Evolutionary conservation across 345 rosid species (phyloP).

Genomic region (Cardamine occulta): DNA sequence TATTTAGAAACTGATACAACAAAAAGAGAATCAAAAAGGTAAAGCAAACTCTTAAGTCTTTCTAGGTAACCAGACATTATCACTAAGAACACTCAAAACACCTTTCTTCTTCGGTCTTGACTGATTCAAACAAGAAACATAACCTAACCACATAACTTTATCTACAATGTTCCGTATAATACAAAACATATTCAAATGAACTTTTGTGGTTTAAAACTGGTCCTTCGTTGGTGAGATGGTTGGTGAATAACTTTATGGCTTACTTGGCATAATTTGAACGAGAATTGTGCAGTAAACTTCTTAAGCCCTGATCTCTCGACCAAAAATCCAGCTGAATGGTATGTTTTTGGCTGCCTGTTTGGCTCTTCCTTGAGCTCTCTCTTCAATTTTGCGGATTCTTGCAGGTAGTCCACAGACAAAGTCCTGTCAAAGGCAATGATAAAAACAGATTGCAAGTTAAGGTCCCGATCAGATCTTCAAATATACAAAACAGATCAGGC

Average conservation of each 20-base stretch:
- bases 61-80: constrained; percentile 28
- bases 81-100: constrained; percentile 33
- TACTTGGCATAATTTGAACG: constrained; percentile 7
- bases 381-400: constrained; percentile 64
- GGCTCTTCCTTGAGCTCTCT: constrained; percentile 64
- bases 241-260: constrained; percentile 28
- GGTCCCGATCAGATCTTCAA: neutral
- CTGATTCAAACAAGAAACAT: constrained; percentile 34
- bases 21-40: neutral
- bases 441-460: constrained; percentile 13
- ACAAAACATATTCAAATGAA: constrained; percentile 38
- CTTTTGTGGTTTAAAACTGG: constrained; percentile 28
- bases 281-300: constrained; percentile 2
- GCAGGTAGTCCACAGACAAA: constrained; percentile 63
- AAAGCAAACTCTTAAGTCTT: constrained; percentile 15
- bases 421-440: constrained; percentile 32
- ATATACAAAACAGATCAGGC: constrained; percentile 17
- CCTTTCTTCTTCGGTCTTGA: neutral
- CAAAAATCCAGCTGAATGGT: constrained; percentile 71
- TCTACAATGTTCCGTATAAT: constrained; percentile 37
- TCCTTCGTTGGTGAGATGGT: constrained; percentile 11
- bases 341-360: constrained; percentile 48
- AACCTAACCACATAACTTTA: constrained; percentile 36
- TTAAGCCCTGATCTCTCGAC: constrained; percentile 52
- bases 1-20: constrained; percentile 20